Evolutionary conservation across 2,329 filamentous ascomycete genomes (phyloP).

Genomic region (Sarocladium oryzae): DNA sequence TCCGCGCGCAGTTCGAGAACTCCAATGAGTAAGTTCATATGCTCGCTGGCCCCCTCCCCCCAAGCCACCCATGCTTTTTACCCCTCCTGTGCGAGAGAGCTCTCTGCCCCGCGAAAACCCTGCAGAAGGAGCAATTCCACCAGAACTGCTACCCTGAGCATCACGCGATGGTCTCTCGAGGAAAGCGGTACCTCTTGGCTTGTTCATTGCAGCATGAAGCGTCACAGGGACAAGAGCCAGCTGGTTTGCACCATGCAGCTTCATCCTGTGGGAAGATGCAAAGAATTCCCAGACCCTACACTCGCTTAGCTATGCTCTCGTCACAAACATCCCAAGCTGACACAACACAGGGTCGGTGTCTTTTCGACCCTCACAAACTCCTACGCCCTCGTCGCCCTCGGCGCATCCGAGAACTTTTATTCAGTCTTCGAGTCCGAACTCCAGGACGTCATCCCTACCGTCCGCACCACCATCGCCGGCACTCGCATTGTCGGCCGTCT

Average conservation of each 20-base stretch:
- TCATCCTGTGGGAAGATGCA: too few species aligned
- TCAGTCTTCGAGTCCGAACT: slow-evolving; percentile 97
- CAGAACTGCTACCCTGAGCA: too few species aligned
- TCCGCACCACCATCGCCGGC: slow-evolving; percentile 91
- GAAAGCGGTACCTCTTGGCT: too few species aligned
- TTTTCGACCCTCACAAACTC: slow-evolving; percentile 96
- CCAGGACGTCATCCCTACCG: slow-evolving; percentile 94
- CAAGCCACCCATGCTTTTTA: too few species aligned
- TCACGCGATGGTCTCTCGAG: too few species aligned
- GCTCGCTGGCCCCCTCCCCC: too few species aligned
- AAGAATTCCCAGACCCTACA: too few species aligned
- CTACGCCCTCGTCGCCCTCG: slow-evolving; percentile 89
- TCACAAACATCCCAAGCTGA: slow-evolving; percentile 12
- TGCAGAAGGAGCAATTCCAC: background rate
- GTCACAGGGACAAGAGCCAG: too few species aligned
- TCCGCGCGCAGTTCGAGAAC: slow-evolving; percentile 76
- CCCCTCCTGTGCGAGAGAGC: background rate
- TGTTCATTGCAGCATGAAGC: too few species aligned
- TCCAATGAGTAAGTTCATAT: slow-evolving; percentile 68
- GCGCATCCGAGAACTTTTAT: slow-evolving; percentile 98
- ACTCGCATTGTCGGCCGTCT: slow-evolving; percentile 93
- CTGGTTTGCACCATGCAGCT: too few species aligned
- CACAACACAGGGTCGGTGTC: slow-evolving; percentile 71
- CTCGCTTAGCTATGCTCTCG: too few species aligned
- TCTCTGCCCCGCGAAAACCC: slow-evolving; percentile 16